phyloP scores from a whole-genome alignment of 805 yeast species.

The Ogataea nakhonphanomensis region DNA sequence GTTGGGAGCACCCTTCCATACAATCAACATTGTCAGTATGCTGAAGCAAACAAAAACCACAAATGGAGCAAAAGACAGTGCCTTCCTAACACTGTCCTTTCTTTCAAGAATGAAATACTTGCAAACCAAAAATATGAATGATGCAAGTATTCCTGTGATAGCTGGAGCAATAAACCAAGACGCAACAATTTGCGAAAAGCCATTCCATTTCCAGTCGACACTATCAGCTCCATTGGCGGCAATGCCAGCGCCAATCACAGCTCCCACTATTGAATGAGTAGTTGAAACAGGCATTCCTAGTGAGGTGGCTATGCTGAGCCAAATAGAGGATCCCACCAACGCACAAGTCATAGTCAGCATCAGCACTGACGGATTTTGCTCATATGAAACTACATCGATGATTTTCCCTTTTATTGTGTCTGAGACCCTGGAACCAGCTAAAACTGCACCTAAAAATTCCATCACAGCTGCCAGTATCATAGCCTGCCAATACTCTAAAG shows the following conservation, averaged over 20 bases:
- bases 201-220: conserved; percentile 73
- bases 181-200: conserved; percentile 69
- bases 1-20: conserved; percentile 78
- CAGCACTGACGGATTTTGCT: conserved; percentile 60
- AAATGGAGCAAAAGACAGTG: conserved; percentile 54
- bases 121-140: conserved; percentile 54
- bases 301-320: conserved; percentile 65
- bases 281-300: conserved; percentile 80
- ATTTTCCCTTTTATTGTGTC: conserved; percentile 69
- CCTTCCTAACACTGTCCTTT: conserved; percentile 51
- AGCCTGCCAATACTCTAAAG: conserved; percentile 71
- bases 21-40: conserved; percentile 70
- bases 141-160: conserved; percentile 62
- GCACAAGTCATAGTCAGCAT: conserved; percentile 78
- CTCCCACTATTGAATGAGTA: conserved; percentile 77
- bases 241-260: conserved; percentile 68
- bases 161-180: conserved; percentile 79
- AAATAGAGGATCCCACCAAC: conserved; percentile 64
- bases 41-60: conserved; percentile 59
- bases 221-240: conserved; percentile 64
- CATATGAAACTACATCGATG: conserved; percentile 48
- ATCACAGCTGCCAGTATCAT: conserved; percentile 66
- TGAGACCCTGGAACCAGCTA: conserved; percentile 71
- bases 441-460: conserved; percentile 72
- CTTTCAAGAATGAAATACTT: conserved; percentile 62